Evolutionary conservation across 1,139 yeast genomes (phyloP).

Genomic region (Suhomyces yuchorum): DNA sequence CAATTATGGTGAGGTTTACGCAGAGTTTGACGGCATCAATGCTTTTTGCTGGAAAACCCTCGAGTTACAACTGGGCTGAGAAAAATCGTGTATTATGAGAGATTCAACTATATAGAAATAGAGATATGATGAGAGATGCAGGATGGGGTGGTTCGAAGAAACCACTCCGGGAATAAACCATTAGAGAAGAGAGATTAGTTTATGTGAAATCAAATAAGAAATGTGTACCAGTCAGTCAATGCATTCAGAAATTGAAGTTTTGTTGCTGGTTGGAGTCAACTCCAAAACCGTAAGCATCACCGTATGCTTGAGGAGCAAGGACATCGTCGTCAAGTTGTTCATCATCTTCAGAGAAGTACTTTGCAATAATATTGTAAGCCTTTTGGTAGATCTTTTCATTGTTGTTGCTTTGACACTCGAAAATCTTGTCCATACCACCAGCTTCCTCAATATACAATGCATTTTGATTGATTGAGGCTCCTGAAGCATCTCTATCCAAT

Average conservation of each 20-base stretch:
- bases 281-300: slow-evolving; percentile 89
- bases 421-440: slow-evolving; percentile 96
- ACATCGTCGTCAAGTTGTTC: slow-evolving; percentile 73
- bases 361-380: slow-evolving; percentile 87
- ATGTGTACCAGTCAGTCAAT: slow-evolving; percentile 1
- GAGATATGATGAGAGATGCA: slow-evolving; percentile 15
- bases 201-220: slow-evolving; percentile 9
- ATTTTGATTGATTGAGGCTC: slow-evolving; percentile 72
- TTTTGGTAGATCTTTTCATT: slow-evolving; percentile 91
- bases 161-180: slow-evolving; percentile 6
- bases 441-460: slow-evolving; percentile 95
- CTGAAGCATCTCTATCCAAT: slow-evolving; percentile 78
- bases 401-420: slow-evolving; percentile 87
- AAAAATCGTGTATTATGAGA: slow-evolving; percentile 9
- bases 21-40: too few relatives aligned
- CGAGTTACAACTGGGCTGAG: not conserved
- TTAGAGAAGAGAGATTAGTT: slow-evolving; percentile 8
- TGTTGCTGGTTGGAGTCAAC: slow-evolving; percentile 51
- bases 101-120: slow-evolving; percentile 9
- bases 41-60: too few relatives aligned
- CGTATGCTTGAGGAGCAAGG: slow-evolving; percentile 79
- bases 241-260: slow-evolving; percentile 42
- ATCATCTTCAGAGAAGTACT: slow-evolving; percentile 85
- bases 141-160: slow-evolving; percentile 1
- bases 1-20: too few relatives aligned